These are phyloP conservation scores for Trametes punicea DNA, from an alignment of 768 basidiomycete species.

Conservation along the genomic window DNA sequence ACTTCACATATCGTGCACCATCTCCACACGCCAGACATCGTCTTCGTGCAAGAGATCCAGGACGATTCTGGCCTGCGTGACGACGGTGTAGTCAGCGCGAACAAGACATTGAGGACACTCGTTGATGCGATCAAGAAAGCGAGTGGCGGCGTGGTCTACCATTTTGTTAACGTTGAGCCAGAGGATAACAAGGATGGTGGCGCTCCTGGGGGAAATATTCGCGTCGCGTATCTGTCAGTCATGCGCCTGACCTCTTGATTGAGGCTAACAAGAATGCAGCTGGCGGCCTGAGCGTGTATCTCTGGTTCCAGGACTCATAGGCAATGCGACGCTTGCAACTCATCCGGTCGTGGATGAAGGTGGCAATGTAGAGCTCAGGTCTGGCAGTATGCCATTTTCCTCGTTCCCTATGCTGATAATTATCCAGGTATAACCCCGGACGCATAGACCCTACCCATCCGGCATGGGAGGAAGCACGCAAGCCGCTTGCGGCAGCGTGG, in stretches of 20 bases:
- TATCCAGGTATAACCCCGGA: conserved; percentile 55
- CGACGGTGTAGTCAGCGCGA: conserved; percentile 52
- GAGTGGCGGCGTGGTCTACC: conserved; percentile 40
- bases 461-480: conserved; percentile 55
- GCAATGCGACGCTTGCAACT: conserved; percentile 46
- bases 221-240: conserved; percentile 52
- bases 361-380: conserved; percentile 43
- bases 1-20: conserved; percentile 50
- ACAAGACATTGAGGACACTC: conserved; percentile 49
- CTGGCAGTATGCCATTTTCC: conserved; percentile 4
- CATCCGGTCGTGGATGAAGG: conserved; percentile 33
- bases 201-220: conserved; percentile 60
- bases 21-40: conserved; percentile 51
- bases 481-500: conserved; percentile 61
- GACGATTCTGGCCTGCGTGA: conserved; percentile 52
- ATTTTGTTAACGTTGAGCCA: conserved; percentile 48
- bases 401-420: neutral
- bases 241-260: neutral
- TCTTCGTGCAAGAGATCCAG: conserved; percentile 65
- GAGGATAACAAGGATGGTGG: conserved; percentile 57
- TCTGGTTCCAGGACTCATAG: conserved; percentile 44
- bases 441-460: conserved; percentile 55
- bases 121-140: conserved; percentile 44
- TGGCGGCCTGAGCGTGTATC: conserved; percentile 50
- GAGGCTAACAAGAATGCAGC: conserved; percentile 1